These are phyloP conservation scores for Zhuliangozyma parablackwelliae DNA, from an alignment of 1,139 yeast genomes.

Conservation along the genomic window DNA sequence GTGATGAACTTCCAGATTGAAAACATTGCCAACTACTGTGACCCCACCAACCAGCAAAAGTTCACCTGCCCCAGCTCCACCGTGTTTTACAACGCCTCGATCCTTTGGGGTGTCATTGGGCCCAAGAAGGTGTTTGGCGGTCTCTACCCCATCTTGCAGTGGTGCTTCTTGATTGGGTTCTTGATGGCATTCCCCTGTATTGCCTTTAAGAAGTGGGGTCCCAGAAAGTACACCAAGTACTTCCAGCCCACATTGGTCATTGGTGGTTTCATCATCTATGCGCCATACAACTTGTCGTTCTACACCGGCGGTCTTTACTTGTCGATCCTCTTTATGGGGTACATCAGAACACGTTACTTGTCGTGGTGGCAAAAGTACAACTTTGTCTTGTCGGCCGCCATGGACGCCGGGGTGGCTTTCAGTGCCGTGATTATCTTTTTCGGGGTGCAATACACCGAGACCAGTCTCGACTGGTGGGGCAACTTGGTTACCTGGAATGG, in stretches of 20 bases:
- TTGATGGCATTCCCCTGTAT: constrained; percentile 41
- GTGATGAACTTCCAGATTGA: constrained; percentile 48
- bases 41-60: constrained; percentile 29
- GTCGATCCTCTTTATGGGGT: constrained; percentile 43
- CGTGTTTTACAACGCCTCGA: constrained; percentile 51
- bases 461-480: constrained; percentile 55
- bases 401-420: constrained; percentile 53
- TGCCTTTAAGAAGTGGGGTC: constrained; percentile 33
- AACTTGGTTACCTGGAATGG: constrained; percentile 42
- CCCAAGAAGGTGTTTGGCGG: constrained; percentile 47
- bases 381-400: constrained; percentile 47
- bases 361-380: constrained; percentile 61
- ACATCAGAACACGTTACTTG: constrained; percentile 38
- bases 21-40: constrained; percentile 24
- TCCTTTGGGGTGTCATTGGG: constrained; percentile 64
- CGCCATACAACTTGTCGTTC: constrained; percentile 52
- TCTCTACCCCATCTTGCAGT: constrained; percentile 44
- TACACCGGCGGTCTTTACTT: constrained; percentile 40
- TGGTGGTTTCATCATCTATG: constrained; percentile 35
- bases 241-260: constrained; percentile 43
- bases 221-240: constrained; percentile 22
- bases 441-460: constrained; percentile 44
- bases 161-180: constrained; percentile 54
- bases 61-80: constrained; percentile 48
- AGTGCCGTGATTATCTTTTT: constrained; percentile 51